These are phyloP conservation scores for Epichloe baconii DNA, from an alignment of 2,329 filamentous ascomycete species.

Conservation along the genomic window DNA sequence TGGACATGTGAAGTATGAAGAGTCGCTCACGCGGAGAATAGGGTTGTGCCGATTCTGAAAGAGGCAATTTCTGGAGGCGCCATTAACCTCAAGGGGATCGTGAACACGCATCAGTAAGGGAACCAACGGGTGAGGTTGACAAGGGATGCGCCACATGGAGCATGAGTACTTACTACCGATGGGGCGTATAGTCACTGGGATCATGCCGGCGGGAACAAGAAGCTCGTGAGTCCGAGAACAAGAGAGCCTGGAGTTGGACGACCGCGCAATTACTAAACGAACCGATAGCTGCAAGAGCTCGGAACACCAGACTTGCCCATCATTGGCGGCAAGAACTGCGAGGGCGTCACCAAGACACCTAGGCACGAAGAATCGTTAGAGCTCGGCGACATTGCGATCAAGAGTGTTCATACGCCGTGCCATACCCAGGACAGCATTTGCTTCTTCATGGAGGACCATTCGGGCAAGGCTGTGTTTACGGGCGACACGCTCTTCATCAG, in stretches of 20 bases:
- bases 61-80: conserved; percentile 55
- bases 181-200: conserved; percentile 64
- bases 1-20: not conserved
- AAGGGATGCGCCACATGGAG: not conserved
- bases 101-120: conserved; percentile 95
- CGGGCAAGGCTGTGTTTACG: conserved; percentile 72
- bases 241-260: no score
- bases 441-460: conserved; percentile 75
- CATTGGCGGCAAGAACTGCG: conserved; percentile 79
- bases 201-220: conserved; percentile 81
- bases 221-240: conserved; percentile 36
- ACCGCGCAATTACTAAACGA: no score
- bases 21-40: conserved; percentile 16
- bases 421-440: conserved; percentile 99
- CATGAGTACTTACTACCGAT: not conserved
- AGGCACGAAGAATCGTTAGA: conserved; percentile 64
- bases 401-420: conserved; percentile 86
- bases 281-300: conserved; percentile 26
- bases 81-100: conserved; percentile 76
- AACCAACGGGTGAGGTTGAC: not conserved
- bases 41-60: conserved; percentile 53
- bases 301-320: conserved; percentile 55
- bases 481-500: conserved; percentile 94
- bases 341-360: conserved; percentile 66
- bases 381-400: conserved; percentile 72